These are phyloP conservation scores for Populus euphratica DNA, from an alignment of 345 rosid species.

Conservation along the genomic window DNA sequence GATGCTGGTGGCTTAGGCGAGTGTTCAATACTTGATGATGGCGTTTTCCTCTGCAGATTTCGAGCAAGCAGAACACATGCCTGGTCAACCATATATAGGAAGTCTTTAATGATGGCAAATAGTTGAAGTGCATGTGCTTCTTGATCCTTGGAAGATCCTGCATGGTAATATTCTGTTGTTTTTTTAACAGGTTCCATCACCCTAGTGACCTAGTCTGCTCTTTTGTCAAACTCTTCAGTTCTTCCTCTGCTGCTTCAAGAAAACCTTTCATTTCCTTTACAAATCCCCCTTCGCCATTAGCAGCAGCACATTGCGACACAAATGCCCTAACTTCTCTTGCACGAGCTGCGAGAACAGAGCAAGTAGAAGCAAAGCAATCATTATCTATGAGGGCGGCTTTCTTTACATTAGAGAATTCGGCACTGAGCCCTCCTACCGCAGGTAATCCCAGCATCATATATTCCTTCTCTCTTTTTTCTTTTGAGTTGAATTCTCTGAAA, in stretches of 20 bases:
- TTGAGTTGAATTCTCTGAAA: conserved; percentile 22
- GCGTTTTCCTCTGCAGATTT: conserved; percentile 52
- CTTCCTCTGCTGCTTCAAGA: conserved; percentile 56
- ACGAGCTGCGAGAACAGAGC: conserved; percentile 42
- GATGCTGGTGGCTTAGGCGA: conserved; percentile 29
- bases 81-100: conserved; percentile 73
- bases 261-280: conserved; percentile 53
- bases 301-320: conserved; percentile 29
- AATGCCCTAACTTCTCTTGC: conserved; percentile 40
- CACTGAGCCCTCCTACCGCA: conserved; percentile 64
- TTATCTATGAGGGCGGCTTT: conserved; percentile 74
- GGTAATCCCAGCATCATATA: conserved; percentile 68
- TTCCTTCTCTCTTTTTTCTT: conserved; percentile 61
- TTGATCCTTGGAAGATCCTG: conserved; percentile 43
- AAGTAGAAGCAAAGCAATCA: conserved; percentile 39
- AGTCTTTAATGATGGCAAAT: conserved; percentile 64
- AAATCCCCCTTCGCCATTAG: conserved; percentile 37
- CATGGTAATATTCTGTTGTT: conserved; percentile 78
- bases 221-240: conserved; percentile 38
- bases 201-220: conserved; percentile 37
- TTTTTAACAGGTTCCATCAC: conserved; percentile 61
- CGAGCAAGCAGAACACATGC: conserved; percentile 60
- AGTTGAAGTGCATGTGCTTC: conserved; percentile 53
- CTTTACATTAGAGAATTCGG: conserved; percentile 69
- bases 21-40: conserved; percentile 23